These are phyloP conservation scores for Boletellus dicymbophilus DNA, from an alignment of 1,284 basidiomycete genomes.

Conservation along the genomic window DNA sequence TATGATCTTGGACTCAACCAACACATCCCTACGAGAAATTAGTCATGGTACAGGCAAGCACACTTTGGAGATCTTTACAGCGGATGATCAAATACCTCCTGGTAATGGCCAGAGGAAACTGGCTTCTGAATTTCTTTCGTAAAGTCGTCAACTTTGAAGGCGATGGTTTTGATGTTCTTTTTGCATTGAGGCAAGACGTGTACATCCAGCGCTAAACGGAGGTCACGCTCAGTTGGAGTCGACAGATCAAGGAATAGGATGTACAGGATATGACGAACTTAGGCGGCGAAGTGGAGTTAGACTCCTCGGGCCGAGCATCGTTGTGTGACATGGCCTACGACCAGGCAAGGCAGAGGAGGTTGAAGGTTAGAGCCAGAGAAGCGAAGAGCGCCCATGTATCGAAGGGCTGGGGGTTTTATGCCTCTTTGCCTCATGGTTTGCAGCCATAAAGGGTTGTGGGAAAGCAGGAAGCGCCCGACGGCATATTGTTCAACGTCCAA, in stretches of 20 bases:
- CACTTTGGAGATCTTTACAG: constrained; percentile 9
- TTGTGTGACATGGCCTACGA: background rate
- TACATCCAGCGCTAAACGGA: too few species aligned
- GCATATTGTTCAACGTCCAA: too few species aligned
- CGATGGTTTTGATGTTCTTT: constrained; percentile 1
- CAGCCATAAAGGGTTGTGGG: too few species aligned
- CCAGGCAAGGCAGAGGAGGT: background rate
- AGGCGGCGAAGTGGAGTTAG: too few species aligned
- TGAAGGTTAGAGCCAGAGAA: background rate
- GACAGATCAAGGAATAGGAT: too few species aligned
- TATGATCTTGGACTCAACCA: too few species aligned
- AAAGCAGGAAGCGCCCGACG: too few species aligned
- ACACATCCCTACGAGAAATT: background rate
- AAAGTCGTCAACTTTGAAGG: background rate
- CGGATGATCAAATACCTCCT: constrained; percentile 1
- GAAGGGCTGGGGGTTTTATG: too few species aligned
- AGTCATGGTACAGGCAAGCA: background rate
- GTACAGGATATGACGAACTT: too few species aligned
- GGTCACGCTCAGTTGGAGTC: too few species aligned
- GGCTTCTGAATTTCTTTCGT: background rate
- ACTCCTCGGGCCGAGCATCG: background rate
- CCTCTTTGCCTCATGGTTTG: background rate
- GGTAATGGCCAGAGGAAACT: background rate
- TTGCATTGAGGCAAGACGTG: background rate
- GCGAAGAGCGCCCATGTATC: too few species aligned